Percentiles rank a stretch among this genome's conserved stretches.
phyloP scores from a whole-genome alignment of 345 rosid species.

The Raphanus sativus region DNA sequence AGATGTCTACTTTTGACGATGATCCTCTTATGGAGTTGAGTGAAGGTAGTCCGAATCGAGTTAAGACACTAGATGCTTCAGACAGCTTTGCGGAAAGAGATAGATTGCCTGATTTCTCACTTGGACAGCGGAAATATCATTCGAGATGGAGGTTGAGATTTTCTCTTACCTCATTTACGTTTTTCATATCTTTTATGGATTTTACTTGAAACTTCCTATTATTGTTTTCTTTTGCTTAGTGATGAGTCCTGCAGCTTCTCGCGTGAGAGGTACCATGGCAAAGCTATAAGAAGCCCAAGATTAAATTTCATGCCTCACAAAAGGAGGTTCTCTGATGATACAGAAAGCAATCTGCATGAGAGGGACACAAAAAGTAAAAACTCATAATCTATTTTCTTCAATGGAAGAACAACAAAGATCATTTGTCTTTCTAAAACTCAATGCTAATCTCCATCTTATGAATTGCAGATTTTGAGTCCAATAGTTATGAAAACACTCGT shows the following conservation, averaged over 20 bases:
- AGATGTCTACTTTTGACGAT: conserved; percentile 42
- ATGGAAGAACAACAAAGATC: conserved; percentile 37
- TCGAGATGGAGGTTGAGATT: conserved; percentile 83
- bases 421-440: conserved; percentile 36
- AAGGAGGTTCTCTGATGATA: conserved; percentile 57
- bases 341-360: conserved; percentile 45
- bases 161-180: conserved; percentile 6
- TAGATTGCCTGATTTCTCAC: conserved; percentile 54
- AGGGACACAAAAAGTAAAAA: conserved; percentile 54
- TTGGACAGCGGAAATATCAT: conserved; percentile 50
- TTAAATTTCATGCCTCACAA: conserved; percentile 55
- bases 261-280: conserved; percentile 59
- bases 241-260: conserved; percentile 48
- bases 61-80: conserved; percentile 48
- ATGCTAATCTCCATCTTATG: conserved; percentile 39
- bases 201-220: conserved; percentile 17
- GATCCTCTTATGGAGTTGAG: conserved; percentile 44
- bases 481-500: conserved; percentile 47
- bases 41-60: conserved; percentile 57
- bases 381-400: conserved; percentile 37
- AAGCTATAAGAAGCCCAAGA: conserved; percentile 54
- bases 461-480: conserved; percentile 49
- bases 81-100: conserved; percentile 58
- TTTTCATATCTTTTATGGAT: background rate
- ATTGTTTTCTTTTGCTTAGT: conserved; percentile 41